Conservation (phyloP, 176 grass and related monocot genomes). For the Ananas comosus region DNA sequence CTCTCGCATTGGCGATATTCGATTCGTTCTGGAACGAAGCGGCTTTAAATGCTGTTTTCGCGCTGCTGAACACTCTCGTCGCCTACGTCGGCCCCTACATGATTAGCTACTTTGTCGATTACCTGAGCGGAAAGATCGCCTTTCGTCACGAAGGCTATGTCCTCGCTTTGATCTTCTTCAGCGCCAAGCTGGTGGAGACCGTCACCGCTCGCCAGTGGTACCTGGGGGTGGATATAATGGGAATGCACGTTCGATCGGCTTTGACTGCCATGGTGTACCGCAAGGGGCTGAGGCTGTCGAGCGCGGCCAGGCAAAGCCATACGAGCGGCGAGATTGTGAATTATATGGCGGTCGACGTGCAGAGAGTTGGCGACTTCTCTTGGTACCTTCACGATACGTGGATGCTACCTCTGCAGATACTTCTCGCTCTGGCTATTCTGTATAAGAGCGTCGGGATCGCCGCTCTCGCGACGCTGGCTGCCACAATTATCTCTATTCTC, state of each 20-base stretch:
- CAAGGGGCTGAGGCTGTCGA: slow-evolving; percentile 83
- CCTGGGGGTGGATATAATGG: slow-evolving; percentile 90
- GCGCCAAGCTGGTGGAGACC: slow-evolving; percentile 67
- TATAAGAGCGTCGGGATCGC: slow-evolving; percentile 82
- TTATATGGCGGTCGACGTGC: slow-evolving; percentile 99
- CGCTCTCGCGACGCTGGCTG: slow-evolving; percentile 55
- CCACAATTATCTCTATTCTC: slow-evolving; percentile 65
- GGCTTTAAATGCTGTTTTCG: slow-evolving; percentile 51
- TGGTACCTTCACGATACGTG: slow-evolving; percentile 99
- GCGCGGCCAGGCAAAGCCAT: slow-evolving; percentile 66
- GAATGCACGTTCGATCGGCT: slow-evolving; percentile 93
- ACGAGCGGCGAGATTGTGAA: slow-evolving; percentile 96
- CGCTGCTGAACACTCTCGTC: slow-evolving; percentile 66
- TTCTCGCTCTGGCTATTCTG: slow-evolving; percentile 83
- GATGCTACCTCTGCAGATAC: slow-evolving; percentile 96
- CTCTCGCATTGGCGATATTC: slow-evolving; percentile 58
- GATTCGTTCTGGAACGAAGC: slow-evolving; percentile 77
- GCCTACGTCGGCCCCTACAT: slow-evolving; percentile 87
- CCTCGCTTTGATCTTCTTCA: slow-evolving; percentile 73
- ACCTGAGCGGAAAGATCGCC: slow-evolving; percentile 77
- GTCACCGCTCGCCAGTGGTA: slow-evolving; percentile 91
- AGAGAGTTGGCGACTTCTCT: slow-evolving; percentile 88
- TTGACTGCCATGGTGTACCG: slow-evolving; percentile 88
- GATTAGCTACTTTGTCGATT: slow-evolving; percentile 91
- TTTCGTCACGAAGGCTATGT: slow-evolving; percentile 90